Evolutionary conservation across 2,329 filamentous ascomycete species (phyloP), one percentile per base, ranked within the genome.

Genomic region (Lizonia empirigonia): DNA sequence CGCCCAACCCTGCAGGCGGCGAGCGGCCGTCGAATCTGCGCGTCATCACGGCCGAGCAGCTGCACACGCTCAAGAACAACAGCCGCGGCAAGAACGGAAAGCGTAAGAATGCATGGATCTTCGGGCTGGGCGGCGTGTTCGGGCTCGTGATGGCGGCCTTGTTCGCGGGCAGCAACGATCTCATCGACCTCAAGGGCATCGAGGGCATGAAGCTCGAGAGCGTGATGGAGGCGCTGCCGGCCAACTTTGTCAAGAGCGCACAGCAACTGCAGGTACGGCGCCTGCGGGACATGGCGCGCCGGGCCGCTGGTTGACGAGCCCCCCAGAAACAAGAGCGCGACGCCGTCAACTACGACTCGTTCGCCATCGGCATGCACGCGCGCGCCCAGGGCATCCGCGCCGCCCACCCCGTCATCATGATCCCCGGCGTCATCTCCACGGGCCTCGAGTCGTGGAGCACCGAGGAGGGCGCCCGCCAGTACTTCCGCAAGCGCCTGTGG

Each of bases 381-480:
- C 86, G 86, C 30, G 78, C 86, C 4, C 89, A 97, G 71, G 95
- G 95, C 1, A 81, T 97, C 15, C 74, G 82, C 38, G 93, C 90
- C 13, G 82, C 89, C 52, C 91, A 97, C 64, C 91, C 94, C 1
- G 87, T 99, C 55, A 89, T 99, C 58, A 97, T 99, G 93, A 86
- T 99, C 8, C 94, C 94, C 0, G 94, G 94, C 4, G 94, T 99
- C 52, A 99, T 99, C 62, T 97, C 94, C 0, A 97, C 94, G 0
- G 94, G 94, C 1, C 82, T 99, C 19, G 94, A 99, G 75, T 96
- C 91, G 38, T 99, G 94, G 94, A 91, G 93, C 4, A 97, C 94
- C 0, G 86, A 89, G 41, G 89, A 92, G 67, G 79, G 81, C 33
- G 96, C 92, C 7, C 84, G 91, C 27, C 89, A 88, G 52, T 99